phyloP scores from a whole-genome alignment of 352 stramenopile species.

The Blastocystis hominis region DNA sequence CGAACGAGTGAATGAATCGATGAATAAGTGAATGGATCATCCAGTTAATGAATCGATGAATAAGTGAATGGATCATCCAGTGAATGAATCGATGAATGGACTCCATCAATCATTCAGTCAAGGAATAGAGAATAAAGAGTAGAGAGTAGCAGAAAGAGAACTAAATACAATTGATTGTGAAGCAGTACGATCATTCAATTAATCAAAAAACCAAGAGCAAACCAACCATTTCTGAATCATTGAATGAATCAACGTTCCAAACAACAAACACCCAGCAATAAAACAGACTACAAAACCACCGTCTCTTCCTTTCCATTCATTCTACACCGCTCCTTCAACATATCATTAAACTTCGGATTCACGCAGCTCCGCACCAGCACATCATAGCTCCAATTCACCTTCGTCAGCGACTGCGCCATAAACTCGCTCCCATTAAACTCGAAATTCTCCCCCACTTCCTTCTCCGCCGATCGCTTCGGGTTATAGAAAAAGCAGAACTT shows the following conservation, averaged over 20 bases:
- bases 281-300: background rate
- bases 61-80: background rate
- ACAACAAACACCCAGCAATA: too few species aligned
- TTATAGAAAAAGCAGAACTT: constrained; percentile 39
- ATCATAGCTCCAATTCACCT: constrained; percentile 41
- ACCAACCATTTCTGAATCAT: too few species aligned
- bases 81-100: too few species aligned
- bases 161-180: too few species aligned
- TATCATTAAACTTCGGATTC: background rate
- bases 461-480: background rate
- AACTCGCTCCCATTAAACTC: constrained; percentile 8
- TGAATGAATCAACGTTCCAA: too few species aligned
- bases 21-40: background rate
- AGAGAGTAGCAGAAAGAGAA: too few species aligned
- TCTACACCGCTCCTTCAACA: background rate
- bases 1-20: background rate
- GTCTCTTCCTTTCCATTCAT: background rate
- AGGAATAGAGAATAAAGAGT: too few species aligned
- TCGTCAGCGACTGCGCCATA: background rate
- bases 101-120: too few species aligned
- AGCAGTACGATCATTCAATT: too few species aligned
- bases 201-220: too few species aligned
- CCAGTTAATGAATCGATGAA: background rate
- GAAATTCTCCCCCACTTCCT: background rate
- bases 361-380: constrained; percentile 14